Evolutionary conservation across 2,329 filamentous ascomycete species (phyloP).

Genomic region (Talaromyces sp.): DNA sequence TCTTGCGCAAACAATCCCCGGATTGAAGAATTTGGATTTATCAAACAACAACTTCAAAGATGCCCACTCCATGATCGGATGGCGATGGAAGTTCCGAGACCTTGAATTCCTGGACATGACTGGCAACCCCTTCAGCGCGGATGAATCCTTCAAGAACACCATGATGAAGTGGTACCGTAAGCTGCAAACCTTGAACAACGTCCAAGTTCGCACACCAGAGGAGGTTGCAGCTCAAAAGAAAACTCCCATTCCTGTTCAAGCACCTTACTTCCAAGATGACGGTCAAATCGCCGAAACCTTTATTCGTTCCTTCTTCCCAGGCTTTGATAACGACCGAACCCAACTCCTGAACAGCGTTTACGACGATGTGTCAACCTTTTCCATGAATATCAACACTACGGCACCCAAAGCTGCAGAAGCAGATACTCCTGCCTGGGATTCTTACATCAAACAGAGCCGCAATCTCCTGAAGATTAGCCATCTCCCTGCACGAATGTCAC

Average conservation of each 20-base stretch:
- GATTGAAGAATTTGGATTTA: conserved; percentile 84
- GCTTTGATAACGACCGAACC: conserved; percentile 72
- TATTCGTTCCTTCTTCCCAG: conserved; percentile 70
- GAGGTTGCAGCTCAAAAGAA: conserved; percentile 63
- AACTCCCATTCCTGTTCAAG: conserved; percentile 63
- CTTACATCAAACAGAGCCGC: conserved; percentile 76
- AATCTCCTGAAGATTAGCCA: conserved; percentile 74
- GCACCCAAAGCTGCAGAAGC: conserved; percentile 57
- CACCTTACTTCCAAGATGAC: conserved; percentile 73
- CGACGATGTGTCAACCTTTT: conserved; percentile 74
- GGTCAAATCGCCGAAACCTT: conserved; percentile 75
- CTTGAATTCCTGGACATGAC: conserved; percentile 80
- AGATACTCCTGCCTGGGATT: conserved; percentile 60
- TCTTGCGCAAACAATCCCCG: conserved; percentile 77
- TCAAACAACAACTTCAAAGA: conserved; percentile 78
- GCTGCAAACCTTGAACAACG: conserved; percentile 74
- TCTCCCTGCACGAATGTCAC: conserved; percentile 62
- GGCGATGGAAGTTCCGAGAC: conserved; percentile 76
- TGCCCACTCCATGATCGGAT: conserved; percentile 68
- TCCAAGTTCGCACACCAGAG: conserved; percentile 72
- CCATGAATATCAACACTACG: conserved; percentile 70
- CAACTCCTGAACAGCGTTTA: conserved; percentile 69
- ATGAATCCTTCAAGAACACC: conserved; percentile 66
- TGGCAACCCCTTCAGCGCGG: conserved; percentile 71
- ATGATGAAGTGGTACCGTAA: conserved; percentile 82